Percentiles rank a stretch among this genome's conserved stretches.
Evolutionary conservation across 1,139 yeast species (phyloP).

Genomic region (Insectozyma bohioensis): DNA sequence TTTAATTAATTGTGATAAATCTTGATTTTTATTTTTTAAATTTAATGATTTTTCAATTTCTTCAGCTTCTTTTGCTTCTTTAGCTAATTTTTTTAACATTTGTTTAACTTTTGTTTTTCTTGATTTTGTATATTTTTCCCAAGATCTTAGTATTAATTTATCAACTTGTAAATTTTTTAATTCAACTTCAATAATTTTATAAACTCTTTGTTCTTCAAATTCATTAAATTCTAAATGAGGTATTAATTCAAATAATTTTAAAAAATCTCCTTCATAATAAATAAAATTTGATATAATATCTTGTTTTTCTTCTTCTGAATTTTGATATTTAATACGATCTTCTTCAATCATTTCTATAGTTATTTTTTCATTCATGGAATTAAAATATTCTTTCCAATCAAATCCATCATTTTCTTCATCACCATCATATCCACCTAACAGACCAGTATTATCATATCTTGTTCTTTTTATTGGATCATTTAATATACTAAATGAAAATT

Average conservation of each 20-base stretch:
- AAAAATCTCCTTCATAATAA: slow-evolving; percentile 67
- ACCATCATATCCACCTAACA: slow-evolving; percentile 45
- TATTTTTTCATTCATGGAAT: slow-evolving; percentile 56
- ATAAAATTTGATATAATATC: slow-evolving; percentile 64
- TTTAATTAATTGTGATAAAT: slow-evolving; percentile 52
- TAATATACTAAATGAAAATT: slow-evolving; percentile 72
- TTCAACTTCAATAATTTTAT: slow-evolving; percentile 43
- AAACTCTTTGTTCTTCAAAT: slow-evolving; percentile 61
- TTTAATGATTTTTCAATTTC: slow-evolving; percentile 51
- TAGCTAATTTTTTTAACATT: slow-evolving; percentile 46
- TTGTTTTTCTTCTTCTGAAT: slow-evolving; percentile 61
- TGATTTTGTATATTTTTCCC: slow-evolving; percentile 53
- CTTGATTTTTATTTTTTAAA: slow-evolving; percentile 37
- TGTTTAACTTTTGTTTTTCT: slow-evolving; percentile 47
- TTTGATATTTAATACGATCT: slow-evolving; percentile 64
- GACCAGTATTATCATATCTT: slow-evolving; percentile 69
- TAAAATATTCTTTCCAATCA: slow-evolving; percentile 68
- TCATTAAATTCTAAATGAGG: slow-evolving; percentile 73
- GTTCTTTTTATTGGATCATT: slow-evolving; percentile 57
- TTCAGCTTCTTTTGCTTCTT: slow-evolving; percentile 72
- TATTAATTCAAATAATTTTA: slow-evolving; percentile 66
- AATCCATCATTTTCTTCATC: slow-evolving; percentile 39
- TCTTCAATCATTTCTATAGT: slow-evolving; percentile 73
- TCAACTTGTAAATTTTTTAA: slow-evolving; percentile 40
- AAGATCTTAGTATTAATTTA: slow-evolving; percentile 34